Evolutionary conservation across 139 green algal genomes (phyloP).

Genomic region (Pseudopediastrum boryanum): DNA sequence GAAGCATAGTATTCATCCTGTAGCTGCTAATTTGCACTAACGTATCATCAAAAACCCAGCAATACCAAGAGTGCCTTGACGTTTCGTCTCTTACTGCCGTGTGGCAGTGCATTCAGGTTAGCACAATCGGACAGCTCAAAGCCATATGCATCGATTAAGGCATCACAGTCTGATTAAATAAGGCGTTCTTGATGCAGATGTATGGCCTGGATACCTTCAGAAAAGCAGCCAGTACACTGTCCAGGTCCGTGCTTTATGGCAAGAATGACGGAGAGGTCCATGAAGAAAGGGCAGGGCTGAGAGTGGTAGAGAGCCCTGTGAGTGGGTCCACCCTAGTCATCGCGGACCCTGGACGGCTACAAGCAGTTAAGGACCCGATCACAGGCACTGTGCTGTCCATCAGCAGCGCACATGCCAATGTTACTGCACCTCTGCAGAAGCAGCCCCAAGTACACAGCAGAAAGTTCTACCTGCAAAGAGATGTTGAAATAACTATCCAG

Average conservation of each 20-base stretch:
- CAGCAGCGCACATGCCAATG: conserved; percentile 1
- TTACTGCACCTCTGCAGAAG: conserved; percentile 7
- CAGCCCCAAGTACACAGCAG: conserved; percentile 18
- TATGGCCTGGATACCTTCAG: neutral
- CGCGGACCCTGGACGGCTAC: neutral
- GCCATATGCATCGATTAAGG: neutral
- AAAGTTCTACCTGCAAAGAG: conserved; percentile 17
- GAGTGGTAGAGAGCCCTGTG: conserved; percentile 20
- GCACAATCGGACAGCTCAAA: neutral
- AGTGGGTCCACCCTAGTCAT: conserved; percentile 15
- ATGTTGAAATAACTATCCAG: conserved; percentile 7
- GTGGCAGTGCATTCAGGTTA: neutral
- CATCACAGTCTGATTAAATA: neutral
- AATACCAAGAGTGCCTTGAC: neutral
- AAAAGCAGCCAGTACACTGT: neutral
- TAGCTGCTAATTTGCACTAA: neutral
- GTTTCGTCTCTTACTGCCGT: neutral
- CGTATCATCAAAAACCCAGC: neutral
- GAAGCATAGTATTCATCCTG: neutral
- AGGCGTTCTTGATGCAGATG: neutral
- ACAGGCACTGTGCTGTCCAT: conserved; percentile 8
- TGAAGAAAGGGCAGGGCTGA: neutral
- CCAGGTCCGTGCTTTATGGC: conserved; percentile 22
- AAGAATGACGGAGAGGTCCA: conserved; percentile 16
- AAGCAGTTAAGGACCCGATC: conserved; percentile 20